A percentile compares a stretch with the other conserved stretches of the same genome.
Conservation (phyloP, 2,329 filamentous ascomycete genomes). For the Scytalidium sp. region DNA sequence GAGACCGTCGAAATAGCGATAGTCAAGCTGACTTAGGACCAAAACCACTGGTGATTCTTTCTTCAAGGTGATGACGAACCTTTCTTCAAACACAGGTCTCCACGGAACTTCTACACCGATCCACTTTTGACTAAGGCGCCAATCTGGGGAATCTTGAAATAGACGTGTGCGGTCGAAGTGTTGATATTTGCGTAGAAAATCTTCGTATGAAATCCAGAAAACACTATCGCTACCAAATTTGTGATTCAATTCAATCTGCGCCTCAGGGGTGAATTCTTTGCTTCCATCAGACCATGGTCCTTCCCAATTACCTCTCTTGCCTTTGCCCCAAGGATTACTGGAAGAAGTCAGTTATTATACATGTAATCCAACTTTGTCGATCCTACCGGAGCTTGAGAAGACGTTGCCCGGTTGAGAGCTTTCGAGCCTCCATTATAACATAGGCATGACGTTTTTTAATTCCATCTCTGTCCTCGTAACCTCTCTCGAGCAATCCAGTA, state of each 20-base stretch:
- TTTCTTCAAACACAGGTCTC: conserved; percentile 59
- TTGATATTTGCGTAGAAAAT: conserved; percentile 60
- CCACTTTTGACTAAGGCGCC: conserved; percentile 58
- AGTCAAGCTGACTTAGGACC: conserved; percentile 59
- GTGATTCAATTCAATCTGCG: conserved; percentile 54
- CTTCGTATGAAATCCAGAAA: conserved; percentile 62
- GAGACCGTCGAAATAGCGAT: conserved; percentile 59
- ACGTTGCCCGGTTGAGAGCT: conserved; percentile 48
- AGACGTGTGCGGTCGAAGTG: conserved; percentile 61
- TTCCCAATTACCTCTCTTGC: conserved; percentile 56
- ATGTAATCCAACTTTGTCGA: background rate
- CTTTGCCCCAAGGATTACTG: conserved; percentile 56
- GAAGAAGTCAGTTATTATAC: background rate
- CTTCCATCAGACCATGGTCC: conserved; percentile 57
- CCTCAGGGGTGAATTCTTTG: conserved; percentile 59
- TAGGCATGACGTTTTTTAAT: conserved; percentile 59
- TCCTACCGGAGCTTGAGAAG: conserved; percentile 49
- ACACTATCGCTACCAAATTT: conserved; percentile 60
- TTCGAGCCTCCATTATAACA: conserved; percentile 56
- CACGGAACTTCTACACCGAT: conserved; percentile 60
- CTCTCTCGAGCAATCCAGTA: conserved; percentile 59
- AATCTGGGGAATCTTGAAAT: conserved; percentile 52
- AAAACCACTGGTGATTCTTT: conserved; percentile 56
- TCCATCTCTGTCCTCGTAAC: conserved; percentile 57
- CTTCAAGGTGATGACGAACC: conserved; percentile 55